phyloP scores from a whole-genome alignment of 2,329 filamentous ascomycete genomes.

The Dothistroma septosporum region DNA sequence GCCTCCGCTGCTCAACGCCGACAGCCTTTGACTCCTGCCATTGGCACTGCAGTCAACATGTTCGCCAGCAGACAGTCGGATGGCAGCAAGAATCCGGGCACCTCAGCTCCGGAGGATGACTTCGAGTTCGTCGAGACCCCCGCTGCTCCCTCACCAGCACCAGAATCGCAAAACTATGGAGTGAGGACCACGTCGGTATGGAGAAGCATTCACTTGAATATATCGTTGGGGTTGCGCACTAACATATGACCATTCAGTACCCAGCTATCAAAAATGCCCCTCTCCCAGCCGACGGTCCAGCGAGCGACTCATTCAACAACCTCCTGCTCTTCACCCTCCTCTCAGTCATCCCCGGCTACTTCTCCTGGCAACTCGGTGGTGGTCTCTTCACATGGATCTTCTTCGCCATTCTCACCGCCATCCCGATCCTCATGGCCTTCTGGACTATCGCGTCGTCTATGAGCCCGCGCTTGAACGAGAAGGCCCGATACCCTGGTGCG shows the following conservation, averaged over 20 bases:
- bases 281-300: conserved; percentile 81
- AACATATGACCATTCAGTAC: conserved; percentile 52
- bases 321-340: conserved; percentile 67
- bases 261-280: conserved; percentile 91
- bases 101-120: conserved; percentile 44
- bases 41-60: not conserved
- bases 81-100: conserved; percentile 17
- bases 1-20: not conserved
- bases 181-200: conserved; percentile 57
- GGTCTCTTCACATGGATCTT: conserved; percentile 85
- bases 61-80: not conserved
- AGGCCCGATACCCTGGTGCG: conserved; percentile 78
- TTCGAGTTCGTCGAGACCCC: conserved; percentile 68
- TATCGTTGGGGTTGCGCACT: not conserved
- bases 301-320: conserved; percentile 85
- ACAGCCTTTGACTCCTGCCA: not conserved
- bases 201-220: conserved; percentile 1
- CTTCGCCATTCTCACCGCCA: conserved; percentile 70
- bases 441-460: conserved; percentile 77
- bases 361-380: conserved; percentile 78
- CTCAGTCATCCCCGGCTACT: conserved; percentile 67
- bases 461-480: conserved; percentile 87
- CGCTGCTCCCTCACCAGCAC: conserved; percentile 49
- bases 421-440: conserved; percentile 76
- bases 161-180: conserved; percentile 54